Evolutionary conservation across 495 filamentous ascomycete genomes (phyloP), one percentile per base, ranked within the genome.

Genomic region (Penicillium coffeae): DNA sequence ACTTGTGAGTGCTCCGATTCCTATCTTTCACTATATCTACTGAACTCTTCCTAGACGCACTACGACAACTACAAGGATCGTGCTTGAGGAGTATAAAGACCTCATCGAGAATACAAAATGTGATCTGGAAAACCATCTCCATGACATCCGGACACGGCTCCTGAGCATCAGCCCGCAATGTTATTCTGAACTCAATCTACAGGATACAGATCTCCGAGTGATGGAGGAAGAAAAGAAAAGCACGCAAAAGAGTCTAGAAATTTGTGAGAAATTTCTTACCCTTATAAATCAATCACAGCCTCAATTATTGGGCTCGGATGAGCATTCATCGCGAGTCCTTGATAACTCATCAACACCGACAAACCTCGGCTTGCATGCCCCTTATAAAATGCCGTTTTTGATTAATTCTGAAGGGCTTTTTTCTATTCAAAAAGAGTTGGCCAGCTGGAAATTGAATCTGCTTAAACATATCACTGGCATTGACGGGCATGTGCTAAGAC

Each of bases 71-170:
- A 27, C 20, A 5, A 14, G 32, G 18, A 16, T 3, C 27, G 27
- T 45, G 1, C 3, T 42, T 41, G 52, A 60, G 14, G 45, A 63
- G 48, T 66, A 64, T 38, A 63, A 63, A 38, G 53, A 59, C 18
- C 43, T 66, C 25, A 66, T 69, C 43, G 22, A 51, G 21, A 52
- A 59, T 47, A 58, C 63, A 8, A 69, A 62, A 14, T 18, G 46
- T 21, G 65, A 66, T 32, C 61, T 69, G 2, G 48, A 63, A 52
- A 54, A 49, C n/a, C n/a, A n/a, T n/a, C n/a, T n/a, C n/a, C n/a
- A n/a, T n/a, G n/a, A n/a, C n/a, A n/a, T n/a, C n/a, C n/a, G n/a
- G n/a, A n/a, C n/a, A n/a, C n/a, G n/a, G n/a, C n/a, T n/a, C n/a
- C n/a, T n/a, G n/a, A n/a, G n/a, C n/a, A n/a, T n/a, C n/a, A n/a